Conservation (phyloP, 139 green algal species). For the Chlamydomonas urium region DNA sequence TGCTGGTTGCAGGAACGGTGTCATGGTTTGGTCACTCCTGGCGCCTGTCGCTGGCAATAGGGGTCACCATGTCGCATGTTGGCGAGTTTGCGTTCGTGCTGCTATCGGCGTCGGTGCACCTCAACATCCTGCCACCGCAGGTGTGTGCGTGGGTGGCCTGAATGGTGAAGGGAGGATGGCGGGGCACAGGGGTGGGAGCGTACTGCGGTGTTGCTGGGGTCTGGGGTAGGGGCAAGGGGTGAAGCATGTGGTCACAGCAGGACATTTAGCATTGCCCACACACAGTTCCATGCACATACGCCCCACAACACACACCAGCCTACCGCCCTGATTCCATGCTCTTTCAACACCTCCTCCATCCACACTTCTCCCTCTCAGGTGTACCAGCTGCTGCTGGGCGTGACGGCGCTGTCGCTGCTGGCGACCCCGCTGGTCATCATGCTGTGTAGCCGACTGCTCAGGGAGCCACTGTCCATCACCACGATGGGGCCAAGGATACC, state of each 20-base stretch:
- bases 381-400: conserved; percentile 92
- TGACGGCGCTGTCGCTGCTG: conserved; percentile 89
- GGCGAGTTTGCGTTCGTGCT: conserved; percentile 94
- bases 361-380: no score
- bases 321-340: no score
- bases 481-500: conserved; percentile 2
- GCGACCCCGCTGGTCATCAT: conserved; percentile 81
- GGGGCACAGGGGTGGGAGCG: no score
- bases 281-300: no score
- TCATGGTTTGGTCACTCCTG: conserved; percentile 32
- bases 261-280: no score
- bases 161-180: no score
- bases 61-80: conserved; percentile 83
- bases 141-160: conserved; percentile 31
- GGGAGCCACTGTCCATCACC: not conserved
- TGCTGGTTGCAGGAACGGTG: conserved; percentile 79
- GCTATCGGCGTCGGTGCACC: conserved; percentile 72
- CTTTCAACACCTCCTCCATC: no score
- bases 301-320: no score
- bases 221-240: no score
- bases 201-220: no score
- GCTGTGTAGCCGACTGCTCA: not conserved
- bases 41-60: conserved; percentile 63
- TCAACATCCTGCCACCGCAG: conserved; percentile 69
- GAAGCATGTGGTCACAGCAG: no score